Conservation (phyloP, 768 basidiomycete genomes). For the Boletus patriciae region DNA sequence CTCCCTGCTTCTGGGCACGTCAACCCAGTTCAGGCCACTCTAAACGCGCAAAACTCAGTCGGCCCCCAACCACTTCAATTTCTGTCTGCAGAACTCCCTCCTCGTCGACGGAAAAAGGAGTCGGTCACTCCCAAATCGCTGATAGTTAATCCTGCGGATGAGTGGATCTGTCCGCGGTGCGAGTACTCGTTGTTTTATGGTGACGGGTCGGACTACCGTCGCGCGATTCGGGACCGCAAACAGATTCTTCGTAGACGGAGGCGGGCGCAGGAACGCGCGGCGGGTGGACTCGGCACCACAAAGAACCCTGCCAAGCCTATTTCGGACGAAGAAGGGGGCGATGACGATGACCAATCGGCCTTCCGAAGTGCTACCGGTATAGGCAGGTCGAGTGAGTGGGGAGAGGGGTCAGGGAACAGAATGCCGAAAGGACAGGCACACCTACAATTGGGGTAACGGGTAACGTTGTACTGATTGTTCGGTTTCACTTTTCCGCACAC, state of each 20-base stretch:
- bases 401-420: constrained; percentile 17
- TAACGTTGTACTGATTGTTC: constrained; percentile 17
- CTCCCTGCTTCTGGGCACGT: constrained; percentile 53
- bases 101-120: constrained; percentile 38
- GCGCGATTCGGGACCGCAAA: constrained; percentile 70
- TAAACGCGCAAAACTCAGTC: constrained; percentile 49
- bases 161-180: constrained; percentile 94
- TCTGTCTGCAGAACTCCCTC: constrained; percentile 65
- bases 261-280: constrained; percentile 69
- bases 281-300: constrained; percentile 32
- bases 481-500: constrained; percentile 10
- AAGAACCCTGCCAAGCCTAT: constrained; percentile 22
- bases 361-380: constrained; percentile 1
- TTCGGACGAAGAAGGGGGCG: constrained; percentile 28
- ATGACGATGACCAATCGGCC: constrained; percentile 15
- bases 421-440: constrained; percentile 17
- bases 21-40: constrained; percentile 39
- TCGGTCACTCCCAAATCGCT: constrained; percentile 30
- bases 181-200: constrained; percentile 93
- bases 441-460: constrained; percentile 29
- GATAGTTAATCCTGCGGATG: constrained; percentile 66
- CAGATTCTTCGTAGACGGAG: constrained; percentile 71
- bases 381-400: constrained; percentile 15
- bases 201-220: constrained; percentile 64
- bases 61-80: constrained; percentile 66